Base-by-base conservation (phyloP, 169 alveolate genomes). In the Eimeria falciformis region DNA sequence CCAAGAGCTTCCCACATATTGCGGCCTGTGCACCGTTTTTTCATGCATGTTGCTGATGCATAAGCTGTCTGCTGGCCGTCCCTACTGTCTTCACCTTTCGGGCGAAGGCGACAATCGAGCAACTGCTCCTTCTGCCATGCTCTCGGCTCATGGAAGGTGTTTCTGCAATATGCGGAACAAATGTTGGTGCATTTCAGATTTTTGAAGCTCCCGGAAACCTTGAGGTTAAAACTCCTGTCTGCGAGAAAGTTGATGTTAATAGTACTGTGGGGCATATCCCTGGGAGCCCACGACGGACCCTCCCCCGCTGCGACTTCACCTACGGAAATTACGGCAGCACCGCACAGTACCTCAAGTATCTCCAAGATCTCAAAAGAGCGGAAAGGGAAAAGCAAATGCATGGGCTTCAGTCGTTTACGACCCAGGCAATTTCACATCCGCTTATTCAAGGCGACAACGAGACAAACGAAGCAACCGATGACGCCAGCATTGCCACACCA, bases 401-500 rank as follows among this genome's bases (percentile, higher is more conserved):
- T n/a, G n/a, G n/a, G n/a, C n/a, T n/a, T n/a, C n/a, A n/a, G n/a
- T n/a, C n/a, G n/a, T n/a, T n/a, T n/a, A n/a, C n/a, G n/a, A n/a
- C n/a, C n/a, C n/a, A n/a, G n/a, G n/a, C n/a, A n/a, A n/a, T n/a
- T n/a, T n/a, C n/a, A n/a, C n/a, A n/a, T n/a, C n/a, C n/a, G n/a
- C n/a, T n/a, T n/a, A n/a, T n/a, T n/a, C n/a, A n/a, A n/a, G n/a
- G n/a, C n/a, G n/a, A n/a, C n/a, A n/a, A n/a, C n/a, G n/a, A n/a
- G n/a, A n/a, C n/a, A n/a, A n/a, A n/a, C n/a, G n/a, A n/a, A n/a
- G n/a, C n/a, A n/a, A n/a, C n/a, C n/a, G n/a, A 97, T 93, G 95
- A 96, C 75, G 99, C 99, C 53, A 98, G 98, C 92, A 86, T 99
- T 55, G 99, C 98, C 92, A 93, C 97, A 55, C 98, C 98, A 93